Conservation (phyloP, 2,329 filamentous ascomycete genomes). For the Cadophora luteo-olivacea region DNA sequence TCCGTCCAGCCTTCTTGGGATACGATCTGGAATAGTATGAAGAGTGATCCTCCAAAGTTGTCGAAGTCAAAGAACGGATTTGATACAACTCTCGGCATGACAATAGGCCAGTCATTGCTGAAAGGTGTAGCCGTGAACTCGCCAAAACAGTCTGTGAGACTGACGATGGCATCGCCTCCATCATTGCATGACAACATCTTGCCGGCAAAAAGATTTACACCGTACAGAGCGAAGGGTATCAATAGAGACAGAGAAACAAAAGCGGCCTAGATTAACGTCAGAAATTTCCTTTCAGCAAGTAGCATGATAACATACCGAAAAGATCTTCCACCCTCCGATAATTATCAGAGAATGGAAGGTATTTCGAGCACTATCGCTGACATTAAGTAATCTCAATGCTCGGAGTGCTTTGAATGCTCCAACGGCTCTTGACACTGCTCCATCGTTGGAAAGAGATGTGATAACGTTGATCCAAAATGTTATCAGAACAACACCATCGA, state of each 20-base stretch:
- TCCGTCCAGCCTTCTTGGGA: conserved; percentile 98
- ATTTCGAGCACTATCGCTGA: conserved; percentile 93
- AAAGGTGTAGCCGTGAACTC: conserved; percentile 82
- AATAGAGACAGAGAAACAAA: conserved; percentile 94
- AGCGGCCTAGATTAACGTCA: conserved; percentile 61
- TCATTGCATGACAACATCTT: conserved; percentile 85
- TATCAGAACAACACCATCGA: conserved; percentile 88
- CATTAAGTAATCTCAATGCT: conserved; percentile 88
- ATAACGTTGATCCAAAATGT: conserved; percentile 96
- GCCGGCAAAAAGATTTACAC: conserved; percentile 89
- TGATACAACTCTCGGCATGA: conserved; percentile 79
- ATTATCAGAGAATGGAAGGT: conserved; percentile 98
- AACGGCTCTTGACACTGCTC: conserved; percentile 85
- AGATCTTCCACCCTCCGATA: conserved; percentile 90
- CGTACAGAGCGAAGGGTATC: conserved; percentile 96
- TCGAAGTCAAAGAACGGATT: conserved; percentile 94
- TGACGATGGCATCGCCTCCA: conserved; percentile 57
- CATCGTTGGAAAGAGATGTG: conserved; percentile 81
- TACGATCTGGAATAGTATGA: conserved; percentile 98
- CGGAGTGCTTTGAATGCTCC: conserved; percentile 97
- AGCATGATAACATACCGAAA: conserved; percentile 50
- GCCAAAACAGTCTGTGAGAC: conserved; percentile 78
- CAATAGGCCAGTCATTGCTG: conserved; percentile 75
- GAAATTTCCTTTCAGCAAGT: neutral
- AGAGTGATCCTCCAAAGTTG: conserved; percentile 90